phyloP scores from a whole-genome alignment of 176 grass and related monocot genomes.

The Tillandsia leiboldiana region DNA sequence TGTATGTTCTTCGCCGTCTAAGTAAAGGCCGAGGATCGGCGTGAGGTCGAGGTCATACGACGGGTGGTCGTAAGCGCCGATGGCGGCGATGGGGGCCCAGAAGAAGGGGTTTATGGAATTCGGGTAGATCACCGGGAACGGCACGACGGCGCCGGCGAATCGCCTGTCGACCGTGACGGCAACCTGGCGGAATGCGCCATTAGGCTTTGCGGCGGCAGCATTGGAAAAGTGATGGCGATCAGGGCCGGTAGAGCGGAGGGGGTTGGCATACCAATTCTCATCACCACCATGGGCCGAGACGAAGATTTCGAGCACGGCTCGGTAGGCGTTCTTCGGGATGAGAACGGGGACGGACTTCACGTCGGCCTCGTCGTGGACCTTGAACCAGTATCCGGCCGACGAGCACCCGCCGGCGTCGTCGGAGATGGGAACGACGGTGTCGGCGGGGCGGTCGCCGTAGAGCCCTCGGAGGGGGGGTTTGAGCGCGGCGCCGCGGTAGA shows the following conservation, averaged over 20 bases:
- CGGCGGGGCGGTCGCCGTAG: conserved; percentile 11
- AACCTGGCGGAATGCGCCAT: conserved; percentile 48
- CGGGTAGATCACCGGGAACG: conserved; percentile 50
- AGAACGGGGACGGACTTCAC: conserved; percentile 26
- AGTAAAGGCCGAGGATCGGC: conserved; percentile 38
- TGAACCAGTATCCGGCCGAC: conserved; percentile 35
- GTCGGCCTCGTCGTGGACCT: conserved; percentile 27
- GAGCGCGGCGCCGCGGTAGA: conserved; percentile 37
- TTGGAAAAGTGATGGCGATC: no score
- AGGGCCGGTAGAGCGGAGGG: background rate
- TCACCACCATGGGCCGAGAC: conserved; percentile 45
- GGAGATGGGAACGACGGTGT: conserved; percentile 50
- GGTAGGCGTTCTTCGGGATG: conserved; percentile 53
- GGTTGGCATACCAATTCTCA: conserved; percentile 53
- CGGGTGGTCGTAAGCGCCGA: conserved; percentile 45
- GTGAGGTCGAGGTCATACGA: conserved; percentile 58
- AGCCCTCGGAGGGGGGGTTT: conserved; percentile 13
- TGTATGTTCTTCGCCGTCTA: conserved; percentile 39
- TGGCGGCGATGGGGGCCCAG: conserved; percentile 43
- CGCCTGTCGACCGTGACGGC: conserved; percentile 25
- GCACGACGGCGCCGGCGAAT: conserved; percentile 44
- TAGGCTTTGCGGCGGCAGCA: conserved; percentile 5
- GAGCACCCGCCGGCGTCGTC: conserved; percentile 29
- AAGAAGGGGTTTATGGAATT: conserved; percentile 48
- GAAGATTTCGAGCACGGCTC: conserved; percentile 54